phyloP scores from a whole-genome alignment of 257 asterid genomes.

The Solanum dulcamara region DNA sequence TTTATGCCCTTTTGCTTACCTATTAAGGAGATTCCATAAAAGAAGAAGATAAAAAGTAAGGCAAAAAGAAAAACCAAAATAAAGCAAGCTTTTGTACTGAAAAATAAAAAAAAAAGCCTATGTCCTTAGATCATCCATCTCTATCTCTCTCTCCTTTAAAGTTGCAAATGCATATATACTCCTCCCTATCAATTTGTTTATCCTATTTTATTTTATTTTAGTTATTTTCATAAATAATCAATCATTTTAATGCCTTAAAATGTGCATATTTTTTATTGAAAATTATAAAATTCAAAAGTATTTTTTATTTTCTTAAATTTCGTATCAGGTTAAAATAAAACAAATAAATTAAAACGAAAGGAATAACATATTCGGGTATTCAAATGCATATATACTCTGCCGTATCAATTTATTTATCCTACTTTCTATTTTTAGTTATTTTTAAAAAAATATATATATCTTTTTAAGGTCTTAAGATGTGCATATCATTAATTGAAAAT shows the following conservation, averaged over 20 bases:
- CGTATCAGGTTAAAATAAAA: not conserved
- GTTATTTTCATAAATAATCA: not conserved
- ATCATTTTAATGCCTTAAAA: too few relatives aligned
- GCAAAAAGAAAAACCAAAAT: slow-evolving; percentile 37
- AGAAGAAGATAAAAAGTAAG: not conserved
- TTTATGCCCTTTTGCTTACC: slow-evolving; percentile 16
- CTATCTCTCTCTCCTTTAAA: slow-evolving; percentile 10
- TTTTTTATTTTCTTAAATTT: not conserved
- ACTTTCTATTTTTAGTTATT: not conserved
- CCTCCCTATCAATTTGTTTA: not conserved
- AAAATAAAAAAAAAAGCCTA: slow-evolving; percentile 21
- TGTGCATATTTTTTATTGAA: not conserved
- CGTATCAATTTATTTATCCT: not conserved
- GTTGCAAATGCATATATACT: not conserved
- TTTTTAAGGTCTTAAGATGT: not conserved
- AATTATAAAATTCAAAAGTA: not conserved
- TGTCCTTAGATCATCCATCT: not conserved
- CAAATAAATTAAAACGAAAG: not conserved
- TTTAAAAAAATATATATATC: too few relatives aligned
- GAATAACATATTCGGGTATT: too few relatives aligned
- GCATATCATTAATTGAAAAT: not conserved
- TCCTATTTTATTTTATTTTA: not conserved
- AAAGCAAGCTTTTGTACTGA: slow-evolving; percentile 20
- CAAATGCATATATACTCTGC: not conserved
- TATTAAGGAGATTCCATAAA: not conserved